phyloP scores from a whole-genome alignment of 805 yeast genomes.

The Tetrapisispora nanseiensis region DNA sequence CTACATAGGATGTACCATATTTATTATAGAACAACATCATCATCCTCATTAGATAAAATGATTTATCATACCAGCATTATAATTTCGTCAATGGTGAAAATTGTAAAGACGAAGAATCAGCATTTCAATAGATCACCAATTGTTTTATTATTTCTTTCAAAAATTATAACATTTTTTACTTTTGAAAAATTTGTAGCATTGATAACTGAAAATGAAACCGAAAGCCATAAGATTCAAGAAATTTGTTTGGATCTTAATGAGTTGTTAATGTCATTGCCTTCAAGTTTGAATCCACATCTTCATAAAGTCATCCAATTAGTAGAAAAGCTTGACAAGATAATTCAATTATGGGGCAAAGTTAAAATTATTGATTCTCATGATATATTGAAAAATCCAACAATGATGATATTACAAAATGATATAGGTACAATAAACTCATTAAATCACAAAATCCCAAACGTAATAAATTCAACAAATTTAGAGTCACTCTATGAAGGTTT shows the following conservation, averaged over 20 bases:
- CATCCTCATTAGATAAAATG: constrained; percentile 10
- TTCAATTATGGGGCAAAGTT: constrained; percentile 17
- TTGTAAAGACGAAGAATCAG: constrained; percentile 8
- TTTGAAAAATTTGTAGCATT: constrained; percentile 16
- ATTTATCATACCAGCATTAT: constrained; percentile 14
- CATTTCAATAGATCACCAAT: constrained; percentile 20
- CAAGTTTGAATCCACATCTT: constrained; percentile 9
- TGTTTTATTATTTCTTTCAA: constrained; percentile 14
- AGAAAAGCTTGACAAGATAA: constrained; percentile 15
- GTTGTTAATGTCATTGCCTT: constrained; percentile 11
- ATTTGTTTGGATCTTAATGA: constrained; percentile 14
- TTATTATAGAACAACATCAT: constrained; percentile 17
- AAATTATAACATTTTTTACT: constrained; percentile 19
- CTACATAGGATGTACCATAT: constrained; percentile 17
- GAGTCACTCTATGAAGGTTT: neutral
- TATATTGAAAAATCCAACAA: constrained; percentile 19
- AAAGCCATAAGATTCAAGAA: neutral
- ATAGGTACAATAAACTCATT: constrained; percentile 8
- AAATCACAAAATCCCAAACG: constrained; percentile 6
- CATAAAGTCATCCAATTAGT: constrained; percentile 8
- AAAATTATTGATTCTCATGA: constrained; percentile 13
- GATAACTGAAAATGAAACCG: constrained; percentile 7
- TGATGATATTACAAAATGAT: constrained; percentile 21
- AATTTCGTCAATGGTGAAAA: constrained; percentile 15
- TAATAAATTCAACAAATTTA: constrained; percentile 6